Conservation (phyloP, 2,329 filamentous ascomycete species). For the Gliomastix tumulicola region DNA sequence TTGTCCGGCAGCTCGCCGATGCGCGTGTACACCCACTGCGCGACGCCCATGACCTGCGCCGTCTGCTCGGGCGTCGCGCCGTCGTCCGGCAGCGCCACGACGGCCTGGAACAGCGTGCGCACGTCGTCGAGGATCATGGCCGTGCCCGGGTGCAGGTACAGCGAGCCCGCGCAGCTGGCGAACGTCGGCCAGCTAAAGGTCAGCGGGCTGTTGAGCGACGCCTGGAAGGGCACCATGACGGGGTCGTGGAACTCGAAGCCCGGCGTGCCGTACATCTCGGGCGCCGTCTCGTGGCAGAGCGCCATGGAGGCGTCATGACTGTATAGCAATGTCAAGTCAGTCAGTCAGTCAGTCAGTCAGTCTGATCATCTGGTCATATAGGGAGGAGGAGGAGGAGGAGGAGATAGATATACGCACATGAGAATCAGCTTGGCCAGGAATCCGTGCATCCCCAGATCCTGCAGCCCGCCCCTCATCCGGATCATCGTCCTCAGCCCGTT, state of each 20-base stretch:
- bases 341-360: no score
- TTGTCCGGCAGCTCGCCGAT: slow-evolving; percentile 24
- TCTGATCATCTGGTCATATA: no score
- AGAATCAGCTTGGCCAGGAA: slow-evolving; percentile 40
- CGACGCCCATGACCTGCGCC: slow-evolving; percentile 27
- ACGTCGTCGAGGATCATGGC: slow-evolving; percentile 45
- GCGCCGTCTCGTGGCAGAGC: slow-evolving; percentile 36
- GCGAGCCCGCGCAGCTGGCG: slow-evolving; percentile 26
- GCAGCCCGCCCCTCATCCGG: slow-evolving; percentile 34
- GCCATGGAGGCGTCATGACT: slow-evolving; percentile 42
- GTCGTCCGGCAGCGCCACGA: slow-evolving; percentile 28
- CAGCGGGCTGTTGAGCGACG: slow-evolving; percentile 40
- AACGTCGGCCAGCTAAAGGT: slow-evolving; percentile 34
- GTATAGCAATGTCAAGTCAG: not conserved
- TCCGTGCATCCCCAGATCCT: slow-evolving; percentile 36
- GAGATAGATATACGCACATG: slow-evolving; percentile 25
- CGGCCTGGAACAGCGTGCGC: slow-evolving; percentile 35
- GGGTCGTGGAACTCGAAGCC: slow-evolving; percentile 34
- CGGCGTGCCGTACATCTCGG: slow-evolving; percentile 29
- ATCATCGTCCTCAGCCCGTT: slow-evolving; percentile 41
- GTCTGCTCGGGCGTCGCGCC: slow-evolving; percentile 26
- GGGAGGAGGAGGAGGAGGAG: not conserved
- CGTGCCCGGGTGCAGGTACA: slow-evolving; percentile 36
- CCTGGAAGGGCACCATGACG: slow-evolving; percentile 28
- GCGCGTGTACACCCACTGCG: slow-evolving; percentile 29